These are phyloP conservation scores for Leishmania amazonensis DNA, from an alignment of 208 protist genomes.

Conservation along the genomic window DNA sequence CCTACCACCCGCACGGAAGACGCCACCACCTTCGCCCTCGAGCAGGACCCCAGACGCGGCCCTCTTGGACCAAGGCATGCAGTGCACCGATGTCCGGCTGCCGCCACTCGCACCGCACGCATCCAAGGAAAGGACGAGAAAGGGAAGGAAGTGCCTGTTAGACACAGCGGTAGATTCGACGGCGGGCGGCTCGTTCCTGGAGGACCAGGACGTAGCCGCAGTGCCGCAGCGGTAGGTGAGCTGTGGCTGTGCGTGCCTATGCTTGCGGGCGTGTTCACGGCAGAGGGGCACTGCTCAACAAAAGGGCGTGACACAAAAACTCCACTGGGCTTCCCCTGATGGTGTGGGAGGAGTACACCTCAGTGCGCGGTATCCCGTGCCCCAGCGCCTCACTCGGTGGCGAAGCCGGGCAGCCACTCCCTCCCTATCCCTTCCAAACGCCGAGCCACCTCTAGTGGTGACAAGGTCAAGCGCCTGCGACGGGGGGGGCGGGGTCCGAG, in stretches of 20 bases:
- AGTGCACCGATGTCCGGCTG: too few relatives aligned
- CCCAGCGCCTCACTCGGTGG: too few relatives aligned
- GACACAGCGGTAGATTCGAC: not conserved
- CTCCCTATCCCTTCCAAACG: not conserved
- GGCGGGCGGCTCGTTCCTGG: not conserved
- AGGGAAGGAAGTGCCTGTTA: not conserved
- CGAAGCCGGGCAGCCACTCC: too few relatives aligned
- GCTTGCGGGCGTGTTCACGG: not conserved
- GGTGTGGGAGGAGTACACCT: too few relatives aligned
- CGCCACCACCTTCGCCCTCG: not conserved
- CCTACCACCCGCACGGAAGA: not conserved
- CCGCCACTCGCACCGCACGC: not conserved
- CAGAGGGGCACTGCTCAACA: not conserved
- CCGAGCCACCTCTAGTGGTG: not conserved
- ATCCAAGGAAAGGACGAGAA: not conserved
- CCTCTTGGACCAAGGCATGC: not conserved
- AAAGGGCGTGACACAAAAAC: too few relatives aligned
- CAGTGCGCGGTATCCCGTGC: too few relatives aligned
- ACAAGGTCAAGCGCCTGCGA: not conserved
- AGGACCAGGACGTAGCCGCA: not conserved
- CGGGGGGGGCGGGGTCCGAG: not conserved
- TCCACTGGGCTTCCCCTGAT: too few relatives aligned
- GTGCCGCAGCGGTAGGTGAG: not conserved
- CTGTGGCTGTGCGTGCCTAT: not conserved
- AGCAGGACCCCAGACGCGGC: not conserved